Evolutionary conservation across 495 filamentous ascomycete genomes (phyloP), one percentile per base, ranked within the genome.

Genomic region (Lophium mytilinum): DNA sequence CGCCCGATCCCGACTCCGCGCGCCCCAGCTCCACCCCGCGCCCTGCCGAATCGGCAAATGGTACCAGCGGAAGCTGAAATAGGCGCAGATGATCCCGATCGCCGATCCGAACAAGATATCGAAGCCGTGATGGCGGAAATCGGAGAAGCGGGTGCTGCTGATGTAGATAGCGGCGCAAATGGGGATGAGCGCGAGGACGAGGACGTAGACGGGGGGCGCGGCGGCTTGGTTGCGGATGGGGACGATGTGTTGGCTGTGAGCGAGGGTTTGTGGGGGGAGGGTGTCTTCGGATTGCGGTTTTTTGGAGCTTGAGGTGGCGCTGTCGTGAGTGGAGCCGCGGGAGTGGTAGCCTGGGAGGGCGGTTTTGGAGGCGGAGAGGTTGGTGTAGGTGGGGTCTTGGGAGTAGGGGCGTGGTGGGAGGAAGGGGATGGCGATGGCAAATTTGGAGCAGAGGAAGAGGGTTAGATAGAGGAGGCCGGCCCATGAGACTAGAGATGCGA

Each of bases 391-490:
- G 11, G 54, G 37, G 50, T 66, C 58, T 12, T 47, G 57, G 53
- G 56, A 52, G 46, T 62, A 62, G 12, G 45, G 46, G 8, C 58
- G 46, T 11, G 65, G 57, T 12, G 60, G 54, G 30, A 70, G 56
- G 36, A 74, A 64, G 3, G 83, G 81, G 55, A 86, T 78, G 3
- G 73, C 72, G 63, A 87, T 75, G 12, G 78, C 72, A 67, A 86
- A 81, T 66, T 86, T 86, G 21, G 83, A 72, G 55, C 73, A 78
- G 9, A 87, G 71, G 73, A 81, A 88, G 18, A 88, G 75, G 0
- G 80, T 74, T 24, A 86, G 67, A 64, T 88, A 88, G 2, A 74
- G 72, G 54, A 88, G 63, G 1, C 84, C 84, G 0, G 83, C 77
- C 62, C 82, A 87, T 6, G 81, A 75, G 53, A 80, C 81, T 85